Evolutionary conservation across 331 rosid species (phyloP), one percentile per base, ranked within the genome.

Genomic region (Telfairia occidentalis): DNA sequence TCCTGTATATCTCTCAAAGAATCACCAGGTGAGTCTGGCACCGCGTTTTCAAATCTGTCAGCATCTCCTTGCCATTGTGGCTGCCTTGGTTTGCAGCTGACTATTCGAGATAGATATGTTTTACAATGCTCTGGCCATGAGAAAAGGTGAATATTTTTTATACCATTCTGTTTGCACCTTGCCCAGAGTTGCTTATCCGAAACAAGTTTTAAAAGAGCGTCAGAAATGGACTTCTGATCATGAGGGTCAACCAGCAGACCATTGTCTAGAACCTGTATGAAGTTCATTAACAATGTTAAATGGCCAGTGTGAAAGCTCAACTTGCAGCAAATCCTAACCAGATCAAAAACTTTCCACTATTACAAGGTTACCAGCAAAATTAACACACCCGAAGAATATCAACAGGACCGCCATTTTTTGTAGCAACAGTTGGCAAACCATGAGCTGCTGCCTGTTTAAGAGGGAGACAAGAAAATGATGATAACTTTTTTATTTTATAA

Each of bases 1-100:
- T 94, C 98, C 5, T 94, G 98, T 77, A 94, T 84, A 76, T 94
- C 98, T 79, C 98, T 87, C 87, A 94, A 85, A 74, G 98, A 94
- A 87, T 94, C 98, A 78, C 90, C 84, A 0, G 92, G 89, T 73
- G 98, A 91, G 50, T 87, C 97, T 43, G 95, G 85, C 63, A 89
- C 96, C 50, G 92, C 87, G 78, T 83, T 86, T 84, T 86, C 96
- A 58, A 73, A 92, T 52, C 83, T 97, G 79, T 91, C 97, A 66
- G 84, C 97, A 71, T 57, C 85, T 78, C 95, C 86, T 49, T 69
- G 90, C 98, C 98, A 94, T 24, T 94, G 97, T 38, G 98, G 98
- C 83, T 91, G 86, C 82, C 97, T 86, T 75, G 96, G 90, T 80
- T 89, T 94, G 87, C 91, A 91, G 69, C 92, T 75, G 75, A 92